phyloP scores from a whole-genome alignment of 306 rosid genomes.

The Alnus glutinosa region DNA sequence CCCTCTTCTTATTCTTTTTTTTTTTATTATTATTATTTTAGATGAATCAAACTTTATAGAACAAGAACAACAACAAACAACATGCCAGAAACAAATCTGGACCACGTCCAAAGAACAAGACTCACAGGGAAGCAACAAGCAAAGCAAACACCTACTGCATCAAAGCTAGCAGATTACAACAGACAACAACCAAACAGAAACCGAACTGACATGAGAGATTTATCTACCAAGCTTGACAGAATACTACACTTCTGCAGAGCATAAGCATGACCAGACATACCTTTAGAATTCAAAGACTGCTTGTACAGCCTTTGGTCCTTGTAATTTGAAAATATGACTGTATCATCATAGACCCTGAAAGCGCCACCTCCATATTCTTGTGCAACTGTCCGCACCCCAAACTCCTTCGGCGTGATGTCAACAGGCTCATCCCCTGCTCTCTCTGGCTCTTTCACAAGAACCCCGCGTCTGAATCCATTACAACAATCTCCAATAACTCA shows the following conservation, averaged over 20 bases:
- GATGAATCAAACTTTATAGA: too few relatives aligned
- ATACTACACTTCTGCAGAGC: background rate
- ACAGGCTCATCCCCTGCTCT: slow-evolving; percentile 54
- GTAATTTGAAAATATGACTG: slow-evolving; percentile 70
- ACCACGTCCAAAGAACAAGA: too few relatives aligned
- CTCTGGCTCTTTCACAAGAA: slow-evolving; percentile 76
- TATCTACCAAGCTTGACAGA: too few relatives aligned
- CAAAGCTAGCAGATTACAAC: too few relatives aligned
- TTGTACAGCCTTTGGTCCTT: slow-evolving; percentile 85
- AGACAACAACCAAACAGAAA: too few relatives aligned
- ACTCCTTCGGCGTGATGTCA: slow-evolving; percentile 85
- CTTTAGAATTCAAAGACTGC: slow-evolving; percentile 57
- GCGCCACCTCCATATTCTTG: slow-evolving; percentile 98
- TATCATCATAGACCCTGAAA: slow-evolving; percentile 67
- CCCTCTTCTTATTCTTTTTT: background rate
- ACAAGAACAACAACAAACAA: too few relatives aligned
- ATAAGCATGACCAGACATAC: slow-evolving; percentile 29
- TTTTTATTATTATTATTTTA: too few relatives aligned
- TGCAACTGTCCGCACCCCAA: slow-evolving; percentile 79
- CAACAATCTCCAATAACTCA: background rate
- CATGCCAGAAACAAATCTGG: too few relatives aligned
- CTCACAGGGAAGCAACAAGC: too few relatives aligned
- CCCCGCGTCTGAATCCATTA: slow-evolving; percentile 58
- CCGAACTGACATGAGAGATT: background rate
- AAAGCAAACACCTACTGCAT: too few relatives aligned